A percentile compares a stretch with the other conserved stretches of the same genome.
Evolutionary conservation across 2,329 filamentous ascomycete genomes (phyloP).

Genomic region (Xylaria sp.): DNA sequence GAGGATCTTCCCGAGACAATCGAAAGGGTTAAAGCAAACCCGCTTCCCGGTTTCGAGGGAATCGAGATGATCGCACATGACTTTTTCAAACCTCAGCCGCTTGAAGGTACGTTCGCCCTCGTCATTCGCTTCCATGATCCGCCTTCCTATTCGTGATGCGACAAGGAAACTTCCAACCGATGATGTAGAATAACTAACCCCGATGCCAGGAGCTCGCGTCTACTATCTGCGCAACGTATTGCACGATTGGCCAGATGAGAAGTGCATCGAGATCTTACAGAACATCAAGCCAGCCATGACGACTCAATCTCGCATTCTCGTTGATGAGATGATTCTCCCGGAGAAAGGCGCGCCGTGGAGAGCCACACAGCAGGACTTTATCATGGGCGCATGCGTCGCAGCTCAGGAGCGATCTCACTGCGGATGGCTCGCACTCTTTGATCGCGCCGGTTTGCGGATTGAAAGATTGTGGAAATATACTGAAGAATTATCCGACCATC

Average conservation of each 20-base stretch:
- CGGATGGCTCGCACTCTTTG: slow-evolving; percentile 38
- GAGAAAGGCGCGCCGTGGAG: slow-evolving; percentile 35
- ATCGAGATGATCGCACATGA: slow-evolving; percentile 37
- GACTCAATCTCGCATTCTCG: slow-evolving; percentile 35
- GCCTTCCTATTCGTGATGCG: neutral
- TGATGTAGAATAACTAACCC: neutral
- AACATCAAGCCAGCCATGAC: slow-evolving; percentile 40
- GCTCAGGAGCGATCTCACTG: slow-evolving; percentile 36
- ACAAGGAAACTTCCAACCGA: neutral
- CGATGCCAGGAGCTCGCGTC: slow-evolving; percentile 34
- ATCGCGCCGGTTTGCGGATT: slow-evolving; percentile 34
- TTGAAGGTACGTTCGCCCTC: slow-evolving; percentile 31
- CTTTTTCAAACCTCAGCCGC: slow-evolving; percentile 40
- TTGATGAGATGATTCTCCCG: slow-evolving; percentile 43
- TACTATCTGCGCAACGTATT: slow-evolving; percentile 44
- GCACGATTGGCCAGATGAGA: slow-evolving; percentile 39
- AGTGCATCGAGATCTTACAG: slow-evolving; percentile 39
- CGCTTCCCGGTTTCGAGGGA: slow-evolving; percentile 38
- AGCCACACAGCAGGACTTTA: slow-evolving; percentile 38
- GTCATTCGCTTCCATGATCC: neutral
- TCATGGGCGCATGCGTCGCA: slow-evolving; percentile 37
- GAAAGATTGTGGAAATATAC: slow-evolving; percentile 37
- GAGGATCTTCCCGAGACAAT: slow-evolving; percentile 39
- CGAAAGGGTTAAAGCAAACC: slow-evolving; percentile 32
- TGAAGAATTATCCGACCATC: slow-evolving; percentile 33